Evolutionary conservation across 495 filamentous ascomycete species (phyloP), one percentile per base, ranked within the genome.

Genomic region (Recurvomyces mirabilis): DNA sequence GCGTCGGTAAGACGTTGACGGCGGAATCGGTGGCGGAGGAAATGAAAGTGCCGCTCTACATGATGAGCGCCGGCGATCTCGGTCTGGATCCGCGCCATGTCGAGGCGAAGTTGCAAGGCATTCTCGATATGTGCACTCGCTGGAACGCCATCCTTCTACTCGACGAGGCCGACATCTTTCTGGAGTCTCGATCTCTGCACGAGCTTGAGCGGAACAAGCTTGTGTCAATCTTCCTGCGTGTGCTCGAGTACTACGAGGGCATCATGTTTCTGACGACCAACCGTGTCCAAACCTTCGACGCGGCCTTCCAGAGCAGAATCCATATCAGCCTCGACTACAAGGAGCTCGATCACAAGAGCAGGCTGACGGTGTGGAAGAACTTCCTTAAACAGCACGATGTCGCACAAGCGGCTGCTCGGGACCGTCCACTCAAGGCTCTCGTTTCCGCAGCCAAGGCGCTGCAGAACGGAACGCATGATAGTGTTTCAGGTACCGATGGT

Each of bases 81-180:
- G 63, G 62, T 1, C 49, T 59, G 12, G 55, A 60, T 49, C 60
- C 58, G 1, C 31, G 57, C 0, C 43, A 46, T 12, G 56, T 66
- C 12, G 63, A 66, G 42, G 33, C 42, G n/a, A 60, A 60, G 45
- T 52, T 66, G 9, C 54, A 64, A 23, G 54, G 55, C 28, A 60
- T 63, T 26, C 58, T 66, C 2, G 63, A 66, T 38, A 59, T 66
- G 56, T 60, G 58, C 38, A 61, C 57, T 5, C 47, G 59, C 11
- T 66, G 63, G 63, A 61, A 65, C 49, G 62, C 66, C 13, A 61
- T 74, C 36, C 56, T 76, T 0, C 61, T 77, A 0, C 64, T 84
- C 0, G 80, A 84, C 41, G 78, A 84, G 59, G 75, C 73, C 26
- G 80, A 84, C 43, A 74, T 81, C 10, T 82, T 80, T 64, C 65